phyloP scores from a whole-genome alignment of 78 protist genomes.

The Dictyostelium purpureum region DNA sequence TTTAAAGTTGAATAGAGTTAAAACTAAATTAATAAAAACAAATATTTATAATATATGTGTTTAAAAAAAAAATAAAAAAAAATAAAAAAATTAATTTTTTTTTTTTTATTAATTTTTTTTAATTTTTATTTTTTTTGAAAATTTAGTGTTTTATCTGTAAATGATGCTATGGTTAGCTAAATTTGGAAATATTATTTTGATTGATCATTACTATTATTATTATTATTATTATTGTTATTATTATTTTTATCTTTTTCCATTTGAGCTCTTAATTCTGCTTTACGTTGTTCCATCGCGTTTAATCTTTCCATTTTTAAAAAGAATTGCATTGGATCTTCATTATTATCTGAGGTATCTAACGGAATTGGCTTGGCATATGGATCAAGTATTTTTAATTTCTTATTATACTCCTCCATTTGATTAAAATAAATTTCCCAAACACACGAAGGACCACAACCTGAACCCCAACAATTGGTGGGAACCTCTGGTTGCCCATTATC shows the following conservation, averaged over 20 bases:
- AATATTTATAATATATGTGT: no score
- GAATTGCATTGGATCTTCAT: conserved; percentile 75
- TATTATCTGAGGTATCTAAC: conserved; percentile 13
- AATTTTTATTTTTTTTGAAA: not conserved
- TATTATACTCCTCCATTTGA: conserved; percentile 45
- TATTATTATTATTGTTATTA: not conserved
- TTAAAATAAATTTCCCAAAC: conserved; percentile 58
- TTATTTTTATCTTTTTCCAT: not conserved
- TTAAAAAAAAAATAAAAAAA: no score
- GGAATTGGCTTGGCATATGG: conserved; percentile 4
- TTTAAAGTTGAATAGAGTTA: no score
- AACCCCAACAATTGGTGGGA: conserved; percentile 64
- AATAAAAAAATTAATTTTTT: not conserved
- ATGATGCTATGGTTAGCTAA: not conserved
- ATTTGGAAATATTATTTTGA: not conserved
- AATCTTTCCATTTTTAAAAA: conserved; percentile 67
- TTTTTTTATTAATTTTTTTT: not conserved
- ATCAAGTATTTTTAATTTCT: conserved; percentile 24
- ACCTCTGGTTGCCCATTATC: not conserved
- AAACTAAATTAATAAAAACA: no score
- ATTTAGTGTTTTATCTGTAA: no score
- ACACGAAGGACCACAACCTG: conserved; percentile 35
- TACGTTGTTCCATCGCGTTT: conserved; percentile 21
- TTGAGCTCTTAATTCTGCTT: conserved; percentile 1
- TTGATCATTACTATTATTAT: not conserved